These are phyloP conservation scores for Beta macrorhiza DNA, from an alignment of 179 eudicot genomes.

Conservation along the genomic window DNA sequence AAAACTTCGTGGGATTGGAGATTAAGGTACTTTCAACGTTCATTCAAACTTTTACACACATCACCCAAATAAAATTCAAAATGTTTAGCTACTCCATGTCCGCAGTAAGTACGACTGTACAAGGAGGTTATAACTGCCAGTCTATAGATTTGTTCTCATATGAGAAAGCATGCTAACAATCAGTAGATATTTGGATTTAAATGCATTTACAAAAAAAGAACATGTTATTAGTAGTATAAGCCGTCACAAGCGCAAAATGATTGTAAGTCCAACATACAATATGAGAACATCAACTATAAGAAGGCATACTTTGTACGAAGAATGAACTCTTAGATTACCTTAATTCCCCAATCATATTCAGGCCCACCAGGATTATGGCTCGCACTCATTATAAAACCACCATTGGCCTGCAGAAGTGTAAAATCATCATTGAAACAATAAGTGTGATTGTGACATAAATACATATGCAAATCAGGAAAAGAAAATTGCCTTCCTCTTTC, in stretches of 20 bases:
- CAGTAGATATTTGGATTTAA: background rate
- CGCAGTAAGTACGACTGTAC: background rate
- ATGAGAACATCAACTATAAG: background rate
- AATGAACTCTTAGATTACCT: constrained; percentile 46
- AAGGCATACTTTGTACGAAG: background rate
- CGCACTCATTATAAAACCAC: constrained; percentile 98
- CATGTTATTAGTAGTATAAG: background rate
- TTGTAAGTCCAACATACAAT: background rate
- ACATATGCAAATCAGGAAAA: background rate
- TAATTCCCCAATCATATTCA: constrained; percentile 98
- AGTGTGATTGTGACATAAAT: background rate
- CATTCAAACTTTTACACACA: background rate
- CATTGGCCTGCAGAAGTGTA: constrained; percentile 73
- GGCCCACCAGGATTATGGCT: constrained; percentile 99
- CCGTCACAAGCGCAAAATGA: background rate
- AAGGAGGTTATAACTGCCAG: background rate
- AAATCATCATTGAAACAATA: background rate
- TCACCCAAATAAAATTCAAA: background rate
- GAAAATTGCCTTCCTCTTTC: constrained; percentile 74
- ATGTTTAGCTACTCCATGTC: background rate
- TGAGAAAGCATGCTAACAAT: background rate
- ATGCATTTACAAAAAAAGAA: background rate
- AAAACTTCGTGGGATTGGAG: background rate
- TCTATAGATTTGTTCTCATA: background rate
- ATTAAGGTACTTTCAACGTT: background rate